Evolutionary conservation across 352 stramenopile species (phyloP).

Genomic region (Phytophthora colocasiae): DNA sequence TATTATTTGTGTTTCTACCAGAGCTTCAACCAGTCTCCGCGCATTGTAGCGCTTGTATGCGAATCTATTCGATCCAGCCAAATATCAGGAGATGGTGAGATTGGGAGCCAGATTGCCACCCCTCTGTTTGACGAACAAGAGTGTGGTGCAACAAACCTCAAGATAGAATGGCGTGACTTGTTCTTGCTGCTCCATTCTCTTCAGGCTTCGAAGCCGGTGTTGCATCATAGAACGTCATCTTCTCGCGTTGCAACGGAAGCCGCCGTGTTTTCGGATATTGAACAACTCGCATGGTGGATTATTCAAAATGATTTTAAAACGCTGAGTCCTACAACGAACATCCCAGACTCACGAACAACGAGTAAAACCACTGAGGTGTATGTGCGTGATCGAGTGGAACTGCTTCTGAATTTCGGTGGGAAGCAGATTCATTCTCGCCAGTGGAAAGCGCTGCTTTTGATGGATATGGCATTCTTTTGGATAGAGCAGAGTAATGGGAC

Average conservation of each 20-base stretch:
- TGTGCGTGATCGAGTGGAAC: conserved; percentile 41
- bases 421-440: conserved; percentile 69
- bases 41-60: conserved; percentile 53
- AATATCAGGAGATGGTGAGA: conserved; percentile 8
- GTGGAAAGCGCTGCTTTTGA: conserved; percentile 82
- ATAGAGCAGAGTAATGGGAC: conserved; percentile 36
- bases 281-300: conserved; percentile 52
- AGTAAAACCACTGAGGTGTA: conserved; percentile 37
- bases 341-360: background rate
- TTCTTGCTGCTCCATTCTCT: conserved; percentile 78
- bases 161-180: conserved; percentile 63
- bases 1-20: conserved; percentile 17
- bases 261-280: conserved; percentile 50
- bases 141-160: conserved; percentile 11
- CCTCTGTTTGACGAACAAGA: conserved; percentile 12
- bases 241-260: conserved; percentile 61
- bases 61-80: conserved; percentile 51
- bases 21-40: conserved; percentile 67
- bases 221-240: conserved; percentile 71
- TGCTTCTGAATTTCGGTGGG: conserved; percentile 69
- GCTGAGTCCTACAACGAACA: conserved; percentile 18
- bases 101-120: conserved; percentile 9
- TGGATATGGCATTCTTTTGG: conserved; percentile 79
- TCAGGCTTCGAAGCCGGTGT: conserved; percentile 79
- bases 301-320: conserved; percentile 31